These are phyloP conservation scores for Cladosporium sp. DNA, from an alignment of 2,329 filamentous ascomycete species.

Conservation along the genomic window DNA sequence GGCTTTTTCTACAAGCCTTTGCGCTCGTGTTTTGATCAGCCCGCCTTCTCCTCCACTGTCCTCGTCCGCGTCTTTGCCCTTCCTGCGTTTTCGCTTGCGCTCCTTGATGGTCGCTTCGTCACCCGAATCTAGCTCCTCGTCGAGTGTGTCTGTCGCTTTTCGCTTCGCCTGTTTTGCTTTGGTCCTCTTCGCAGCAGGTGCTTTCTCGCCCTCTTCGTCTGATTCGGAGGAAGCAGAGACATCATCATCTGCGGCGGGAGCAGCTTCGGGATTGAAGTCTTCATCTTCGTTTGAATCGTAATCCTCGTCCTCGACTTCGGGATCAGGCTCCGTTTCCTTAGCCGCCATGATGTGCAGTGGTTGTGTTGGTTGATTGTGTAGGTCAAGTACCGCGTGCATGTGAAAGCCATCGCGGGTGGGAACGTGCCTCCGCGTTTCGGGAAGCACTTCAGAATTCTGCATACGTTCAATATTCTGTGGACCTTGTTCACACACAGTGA, in stretches of 20 bases:
- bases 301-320: conserved; percentile 26
- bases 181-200: conserved; percentile 24
- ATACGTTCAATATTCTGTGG: too few species aligned
- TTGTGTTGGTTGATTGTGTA: not conserved
- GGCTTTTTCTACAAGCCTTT: conserved; percentile 47
- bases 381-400: not conserved
- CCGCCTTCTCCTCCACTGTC: conserved; percentile 46
- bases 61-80: conserved; percentile 33
- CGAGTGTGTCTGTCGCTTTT: conserved; percentile 28
- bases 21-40: conserved; percentile 51
- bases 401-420: not conserved
- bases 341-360: conserved; percentile 11
- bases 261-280: conserved; percentile 39
- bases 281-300: conserved; percentile 43
- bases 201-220: conserved; percentile 29
- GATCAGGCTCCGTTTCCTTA: conserved; percentile 8
- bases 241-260: conserved; percentile 23
- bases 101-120: conserved; percentile 55
- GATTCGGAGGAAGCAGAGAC: conserved; percentile 32
- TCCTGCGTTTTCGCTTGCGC: conserved; percentile 38
- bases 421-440: not conserved
- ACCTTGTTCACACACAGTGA: too few species aligned
- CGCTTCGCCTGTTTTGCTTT: conserved; percentile 37
- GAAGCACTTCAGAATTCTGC: too few species aligned
- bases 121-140: conserved; percentile 49